Evolutionary conservation across 768 basidiomycete species (phyloP), one percentile per base, ranked within the genome.

Genomic region (Trametes coccinea): DNA sequence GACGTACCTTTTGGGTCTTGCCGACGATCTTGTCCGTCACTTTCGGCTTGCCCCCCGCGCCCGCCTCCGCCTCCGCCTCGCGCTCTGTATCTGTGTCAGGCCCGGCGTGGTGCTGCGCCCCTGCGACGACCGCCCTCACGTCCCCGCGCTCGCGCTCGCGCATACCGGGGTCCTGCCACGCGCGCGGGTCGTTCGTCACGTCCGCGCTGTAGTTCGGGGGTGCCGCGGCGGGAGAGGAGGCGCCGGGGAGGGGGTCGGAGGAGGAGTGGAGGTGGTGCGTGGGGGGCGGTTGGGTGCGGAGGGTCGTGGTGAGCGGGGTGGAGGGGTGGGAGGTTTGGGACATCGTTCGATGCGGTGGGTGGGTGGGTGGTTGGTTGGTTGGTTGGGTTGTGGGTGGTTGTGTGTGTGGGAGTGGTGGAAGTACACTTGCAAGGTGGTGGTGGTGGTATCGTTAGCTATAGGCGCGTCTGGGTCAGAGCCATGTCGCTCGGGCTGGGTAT

Each of bases 21-120:
- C 86, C 85, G 39, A 84, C 64, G 22, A 85, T 60, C 71, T 83
- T 87, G 72, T 88, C 86, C 7, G 76, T 70, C 0, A 81, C 17
- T 30, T 66, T 76, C 31, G 82, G 76, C 30, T 82, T 78, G 4
- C 77, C 77, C 63, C 74, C 69, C 77, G 13, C 77, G 63, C 74
- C 69, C 77, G 13, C 75, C 59, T 1, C 75, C 73, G 7, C 77
- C 76, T 4, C 78, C 77, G 27, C 74, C 79, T 66, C 69, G 70
- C 22, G 22, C 22, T 22, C 22, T 22, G 22, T 22, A 22, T 22
- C 22, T 22, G 22, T 22, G 22, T 22, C 22, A 22, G 22, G 22
- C 46, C 9, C 27, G 6, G 47, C 49, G 30, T 52, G 27, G 56
- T 67, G 63, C 49, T 68, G 68, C 9, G 65, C 69, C 9, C 67